Evolutionary conservation across 495 filamentous ascomycete species (phyloP).

Genomic region (Aspergillus affinis): DNA sequence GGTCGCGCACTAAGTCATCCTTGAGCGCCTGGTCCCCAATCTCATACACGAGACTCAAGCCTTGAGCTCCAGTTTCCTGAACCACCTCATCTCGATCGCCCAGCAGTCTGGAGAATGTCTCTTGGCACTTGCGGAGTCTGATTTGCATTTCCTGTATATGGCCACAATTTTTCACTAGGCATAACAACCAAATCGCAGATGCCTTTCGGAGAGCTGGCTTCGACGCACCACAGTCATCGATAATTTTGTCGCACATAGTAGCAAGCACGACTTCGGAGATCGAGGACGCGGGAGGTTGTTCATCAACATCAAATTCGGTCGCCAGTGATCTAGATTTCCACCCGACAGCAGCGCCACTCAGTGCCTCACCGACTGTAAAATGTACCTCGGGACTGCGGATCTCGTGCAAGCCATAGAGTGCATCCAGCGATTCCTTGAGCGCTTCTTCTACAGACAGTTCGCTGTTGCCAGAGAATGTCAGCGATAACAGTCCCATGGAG

Average conservation of each 20-base stretch:
- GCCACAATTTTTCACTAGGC: conserved; percentile 88
- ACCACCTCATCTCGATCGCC: conserved; percentile 88
- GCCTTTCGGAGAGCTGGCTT: conserved; percentile 88
- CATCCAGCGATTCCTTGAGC: conserved; percentile 59
- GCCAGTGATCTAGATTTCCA: conserved; percentile 70
- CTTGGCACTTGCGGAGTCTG: conserved; percentile 75
- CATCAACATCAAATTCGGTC: conserved; percentile 62
- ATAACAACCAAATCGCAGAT: conserved; percentile 89
- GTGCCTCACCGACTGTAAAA: conserved; percentile 84
- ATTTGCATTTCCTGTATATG: conserved; percentile 67
- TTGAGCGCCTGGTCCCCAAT: conserved; percentile 79
- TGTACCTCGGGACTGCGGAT: conserved; percentile 81
- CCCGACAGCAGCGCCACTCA: conserved; percentile 71
- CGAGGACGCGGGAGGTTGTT: conserved; percentile 37
- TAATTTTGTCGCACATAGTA: conserved; percentile 61
- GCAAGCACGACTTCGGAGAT: conserved; percentile 50
- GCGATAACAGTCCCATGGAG: conserved; percentile 66
- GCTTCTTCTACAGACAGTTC: too few relatives aligned
- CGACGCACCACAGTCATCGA: conserved; percentile 71
- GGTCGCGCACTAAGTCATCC: conserved; percentile 78
- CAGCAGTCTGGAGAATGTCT: conserved; percentile 82
- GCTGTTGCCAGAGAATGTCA: conserved; percentile 46
- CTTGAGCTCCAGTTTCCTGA: conserved; percentile 90
- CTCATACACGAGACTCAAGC: conserved; percentile 86
- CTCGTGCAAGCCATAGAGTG: conserved; percentile 74